Conservation (phyloP, 768 basidiomycete genomes). For the Amanita thiersii region DNA sequence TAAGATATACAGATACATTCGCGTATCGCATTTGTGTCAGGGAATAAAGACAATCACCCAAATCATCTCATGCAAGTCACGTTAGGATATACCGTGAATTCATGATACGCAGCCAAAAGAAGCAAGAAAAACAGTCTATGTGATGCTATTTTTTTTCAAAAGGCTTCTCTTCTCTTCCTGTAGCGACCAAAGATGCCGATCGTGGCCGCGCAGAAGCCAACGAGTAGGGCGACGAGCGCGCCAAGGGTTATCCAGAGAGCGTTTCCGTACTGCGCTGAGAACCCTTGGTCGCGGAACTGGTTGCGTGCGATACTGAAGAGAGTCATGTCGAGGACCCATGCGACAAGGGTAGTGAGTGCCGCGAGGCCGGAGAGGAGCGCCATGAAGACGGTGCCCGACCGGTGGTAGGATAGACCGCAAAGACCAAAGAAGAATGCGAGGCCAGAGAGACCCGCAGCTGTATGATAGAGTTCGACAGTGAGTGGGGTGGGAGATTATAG, state of each 20-base stretch:
- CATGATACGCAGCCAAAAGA: no score
- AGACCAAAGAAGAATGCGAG: constrained; percentile 62
- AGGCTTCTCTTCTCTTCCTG: constrained; percentile 34
- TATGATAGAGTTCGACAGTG: neutral
- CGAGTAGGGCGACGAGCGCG: constrained; percentile 55
- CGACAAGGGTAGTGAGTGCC: constrained; percentile 56
- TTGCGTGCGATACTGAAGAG: constrained; percentile 67
- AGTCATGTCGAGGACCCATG: constrained; percentile 72
- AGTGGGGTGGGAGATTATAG: neutral
- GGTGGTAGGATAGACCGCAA: constrained; percentile 56
- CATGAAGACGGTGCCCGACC: constrained; percentile 74
- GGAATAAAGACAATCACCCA: no score
- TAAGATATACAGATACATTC: neutral
- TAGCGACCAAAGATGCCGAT: constrained; percentile 67
- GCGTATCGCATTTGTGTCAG: no score
- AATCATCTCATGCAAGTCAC: no score
- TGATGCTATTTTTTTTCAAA: no score
- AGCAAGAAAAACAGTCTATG: no score
- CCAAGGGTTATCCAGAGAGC: constrained; percentile 79
- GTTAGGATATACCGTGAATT: no score
- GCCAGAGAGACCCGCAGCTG: constrained; percentile 59
- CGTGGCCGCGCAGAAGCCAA: constrained; percentile 59
- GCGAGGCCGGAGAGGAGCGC: constrained; percentile 59
- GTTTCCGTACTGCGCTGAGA: constrained; percentile 58
- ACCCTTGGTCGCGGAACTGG: constrained; percentile 41